Evolutionary conservation across 257 asterid species (phyloP), one percentile per base, ranked within the genome.

Genomic region (Buddleja alternifolia): DNA sequence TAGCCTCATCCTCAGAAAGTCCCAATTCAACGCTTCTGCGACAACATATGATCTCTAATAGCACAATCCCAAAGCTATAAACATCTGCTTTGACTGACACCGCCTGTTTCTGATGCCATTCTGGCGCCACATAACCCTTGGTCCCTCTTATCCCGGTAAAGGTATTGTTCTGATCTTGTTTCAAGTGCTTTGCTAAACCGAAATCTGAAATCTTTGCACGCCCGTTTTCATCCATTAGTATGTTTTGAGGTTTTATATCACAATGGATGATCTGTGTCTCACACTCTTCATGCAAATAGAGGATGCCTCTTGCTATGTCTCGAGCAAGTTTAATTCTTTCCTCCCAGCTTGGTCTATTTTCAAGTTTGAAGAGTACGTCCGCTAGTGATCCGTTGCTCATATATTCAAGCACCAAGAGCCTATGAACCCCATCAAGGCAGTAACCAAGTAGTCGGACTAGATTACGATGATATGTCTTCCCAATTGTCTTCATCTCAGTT

Each of bases 181-280:
- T 85, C 5, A 82, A 37, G 24, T 79, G 89, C 78, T 87, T 87
- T 7, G 92, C 81, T 10, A 88, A 6, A 17, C 91, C 92, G 7
- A 83, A 87, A 44, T 87, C 90, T 0, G 92, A 81, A 1, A 85
- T 76, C 66, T 83, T 87, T 0, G 88, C 85, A 0, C 76, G 32
- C 48, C 60, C 36, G 1, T 79, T 21, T 14, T 72, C 79, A 36
- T 84, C 87, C 84, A 87, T 70, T 54, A 85, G 83, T 51, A 83
- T 80, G 80, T 85, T 88, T 40, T 84, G 88, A 23, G 93, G 88
- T 34, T 88, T 83, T 39, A 85, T 86, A 14, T 88, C 88, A 4
- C 90, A 83, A 8, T 88, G 95, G 45, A 88, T 85, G 23, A 83
- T 88, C 19, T 80, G 88, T 0, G 78, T 72, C 23, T 83, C 81